Evolutionary conservation across 1,284 basidiomycete genomes (phyloP), one percentile per base, ranked within the genome.

Genomic region (Mycena sp.): DNA sequence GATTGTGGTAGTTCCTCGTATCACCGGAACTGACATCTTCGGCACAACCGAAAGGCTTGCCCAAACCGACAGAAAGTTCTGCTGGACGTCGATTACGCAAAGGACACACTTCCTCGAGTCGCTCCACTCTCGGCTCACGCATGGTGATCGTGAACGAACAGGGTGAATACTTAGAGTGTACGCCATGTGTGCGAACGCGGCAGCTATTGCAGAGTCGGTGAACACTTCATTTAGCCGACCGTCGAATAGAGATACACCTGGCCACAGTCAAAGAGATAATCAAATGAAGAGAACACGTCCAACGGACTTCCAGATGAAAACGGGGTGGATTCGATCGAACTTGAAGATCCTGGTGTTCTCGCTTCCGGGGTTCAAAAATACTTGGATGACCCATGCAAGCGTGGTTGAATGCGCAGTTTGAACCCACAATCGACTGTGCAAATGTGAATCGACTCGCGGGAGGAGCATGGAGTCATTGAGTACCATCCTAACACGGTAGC

Each of bases 401-500:
- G 6, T 19, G 38, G 44, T 19, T 43, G 17, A 38, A 19, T n/a
- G 57, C 56, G 53, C n/a, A 49, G 44, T 28, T 40, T 46, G 61
- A 57, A 67, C 65, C 61, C 45, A 63, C 60, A 62, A 59, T 45
- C 48, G 37, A 55, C 30, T 41, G 51, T 38, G 32, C 25, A 12
- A 19, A 26, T 9, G 16, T 30, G 23, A n/a, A 58, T 52, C 43
- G 38, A 51, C 44, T 46, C 21, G 6, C 10, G n/a, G 16, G 11
- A 53, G 29, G 21, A 17, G 23, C 25, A 12, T 21, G n/a, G 43
- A 46, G 53, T n/a, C 9, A 45, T 26, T 29, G 35, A 9, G 38
- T 30, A 35, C 41, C 17, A 35, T 35, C 52, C 14, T 14, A 41
- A 48, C 41, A 44, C 35, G 61, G 54, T 35, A 49, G 49, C 44